Conservation (phyloP, 345 rosid genomes). For the Dimocarpus longan region DNA sequence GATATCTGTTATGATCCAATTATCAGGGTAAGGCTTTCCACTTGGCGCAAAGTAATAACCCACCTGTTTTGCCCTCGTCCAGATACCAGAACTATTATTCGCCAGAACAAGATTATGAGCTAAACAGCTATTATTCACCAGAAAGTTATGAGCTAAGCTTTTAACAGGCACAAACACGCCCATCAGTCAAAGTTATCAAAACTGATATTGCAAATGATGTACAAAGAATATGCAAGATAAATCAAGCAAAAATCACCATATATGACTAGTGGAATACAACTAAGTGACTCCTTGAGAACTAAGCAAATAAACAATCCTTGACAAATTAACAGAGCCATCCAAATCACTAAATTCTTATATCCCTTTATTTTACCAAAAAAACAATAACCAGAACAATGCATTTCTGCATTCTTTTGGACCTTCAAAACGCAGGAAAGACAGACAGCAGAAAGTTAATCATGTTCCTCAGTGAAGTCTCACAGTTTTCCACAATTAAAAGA, state of each 20-base stretch:
- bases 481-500: background rate
- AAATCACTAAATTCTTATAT: background rate
- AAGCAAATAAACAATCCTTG: constrained; percentile 1
- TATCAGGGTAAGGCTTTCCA: constrained; percentile 99
- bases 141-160: background rate
- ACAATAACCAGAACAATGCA: background rate
- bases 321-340: background rate
- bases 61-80: constrained; percentile 57
- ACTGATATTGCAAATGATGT: background rate
- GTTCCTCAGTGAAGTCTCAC: background rate
- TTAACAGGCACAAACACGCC: background rate
- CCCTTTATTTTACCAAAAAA: background rate
- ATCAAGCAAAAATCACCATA: background rate
- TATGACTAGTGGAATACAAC: constrained; percentile 1
- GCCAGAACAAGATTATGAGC: constrained; percentile 7
- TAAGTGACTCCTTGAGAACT: background rate
- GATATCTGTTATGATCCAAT: constrained; percentile 95
- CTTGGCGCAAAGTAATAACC: constrained; percentile 97
- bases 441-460: background rate
- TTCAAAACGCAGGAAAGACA: background rate
- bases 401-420: background rate
- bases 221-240: constrained; percentile 4
- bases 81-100: constrained; percentile 31
- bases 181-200: constrained; percentile 4
- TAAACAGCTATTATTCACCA: background rate